Conservation (phyloP, 164 flowering plant genomes). For the Vitis rupestris region DNA sequence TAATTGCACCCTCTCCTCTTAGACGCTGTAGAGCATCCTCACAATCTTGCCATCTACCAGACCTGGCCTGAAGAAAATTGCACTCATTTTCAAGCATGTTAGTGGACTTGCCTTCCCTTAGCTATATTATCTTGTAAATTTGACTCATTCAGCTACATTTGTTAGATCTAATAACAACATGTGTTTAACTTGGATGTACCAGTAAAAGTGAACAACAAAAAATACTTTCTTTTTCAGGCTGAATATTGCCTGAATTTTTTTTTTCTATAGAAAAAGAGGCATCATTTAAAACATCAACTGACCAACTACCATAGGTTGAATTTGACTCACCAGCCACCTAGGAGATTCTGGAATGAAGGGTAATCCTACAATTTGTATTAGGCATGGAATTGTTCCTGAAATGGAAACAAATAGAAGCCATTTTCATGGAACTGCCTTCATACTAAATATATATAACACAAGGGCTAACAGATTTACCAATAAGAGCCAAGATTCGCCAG, state of each 20-base stretch:
- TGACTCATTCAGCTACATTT: too few species aligned
- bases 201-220: too few species aligned
- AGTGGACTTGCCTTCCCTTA: too few species aligned
- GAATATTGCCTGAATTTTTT: too few species aligned
- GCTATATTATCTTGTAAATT: too few species aligned
- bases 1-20: constrained; percentile 26
- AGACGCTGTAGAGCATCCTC: constrained; percentile 29
- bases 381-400: constrained; percentile 34
- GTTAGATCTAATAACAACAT: too few species aligned
- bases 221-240: too few species aligned
- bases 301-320: not conserved
- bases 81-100: too few species aligned
- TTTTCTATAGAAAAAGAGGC: too few species aligned
- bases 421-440: not conserved
- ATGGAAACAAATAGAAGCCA: not conserved
- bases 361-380: constrained; percentile 28
- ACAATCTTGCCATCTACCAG: constrained; percentile 19
- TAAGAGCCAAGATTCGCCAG: constrained; percentile 34
- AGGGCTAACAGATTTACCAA: constrained; percentile 20
- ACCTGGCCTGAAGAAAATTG: constrained; percentile 26
- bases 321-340: constrained; percentile 35
- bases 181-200: too few species aligned
- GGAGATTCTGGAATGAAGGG: constrained; percentile 41
- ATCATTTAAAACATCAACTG: not conserved
- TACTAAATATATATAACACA: not conserved